Percentiles rank a stretch among this genome's conserved stretches.
Conservation (phyloP, 2,329 filamentous ascomycete species). For the Huntiella moniliformis region DNA sequence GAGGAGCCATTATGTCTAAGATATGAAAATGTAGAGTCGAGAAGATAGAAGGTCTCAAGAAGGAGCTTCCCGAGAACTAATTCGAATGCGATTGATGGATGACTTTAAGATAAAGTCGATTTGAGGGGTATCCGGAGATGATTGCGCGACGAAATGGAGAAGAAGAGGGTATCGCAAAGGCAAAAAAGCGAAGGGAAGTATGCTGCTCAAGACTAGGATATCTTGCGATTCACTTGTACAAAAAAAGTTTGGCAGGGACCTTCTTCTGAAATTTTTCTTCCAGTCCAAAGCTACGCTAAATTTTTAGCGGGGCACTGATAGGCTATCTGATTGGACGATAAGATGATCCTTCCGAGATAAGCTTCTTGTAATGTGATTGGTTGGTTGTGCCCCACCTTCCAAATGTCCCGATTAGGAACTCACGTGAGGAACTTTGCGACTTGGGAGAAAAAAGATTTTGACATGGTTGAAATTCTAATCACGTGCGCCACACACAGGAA, state of each 20-base stretch:
- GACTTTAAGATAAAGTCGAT: slow-evolving; percentile 3
- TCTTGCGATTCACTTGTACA: slow-evolving; percentile 11
- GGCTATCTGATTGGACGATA: slow-evolving; percentile 12
- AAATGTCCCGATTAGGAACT: slow-evolving; percentile 6
- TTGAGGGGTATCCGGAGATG: neutral
- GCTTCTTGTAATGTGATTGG: slow-evolving; percentile 7
- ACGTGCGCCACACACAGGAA: neutral
- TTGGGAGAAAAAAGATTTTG: slow-evolving; percentile 3
- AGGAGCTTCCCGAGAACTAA: slow-evolving; percentile 8
- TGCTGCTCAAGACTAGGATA: slow-evolving; percentile 10
- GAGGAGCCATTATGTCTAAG: slow-evolving; percentile 17
- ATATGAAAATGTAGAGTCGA: slow-evolving; percentile 12
- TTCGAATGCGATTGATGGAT: neutral
- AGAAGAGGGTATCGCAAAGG: slow-evolving; percentile 7
- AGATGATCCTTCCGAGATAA: slow-evolving; percentile 10
- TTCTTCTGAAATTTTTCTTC: slow-evolving; percentile 14
- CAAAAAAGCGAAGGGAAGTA: slow-evolving; percentile 5
- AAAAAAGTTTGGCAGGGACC: slow-evolving; percentile 11
- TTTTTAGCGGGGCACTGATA: slow-evolving; percentile 12
- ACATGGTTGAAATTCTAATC: neutral
- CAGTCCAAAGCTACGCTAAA: slow-evolving; percentile 11
- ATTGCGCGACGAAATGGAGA: slow-evolving; percentile 2
- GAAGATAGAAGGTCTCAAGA: slow-evolving; percentile 13
- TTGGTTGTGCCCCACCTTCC: slow-evolving; percentile 3
- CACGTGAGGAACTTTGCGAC: slow-evolving; percentile 5